Evolutionary conservation across 192 early-diverging fungal species (phyloP).

Genomic region (Mortierella claussenii): DNA sequence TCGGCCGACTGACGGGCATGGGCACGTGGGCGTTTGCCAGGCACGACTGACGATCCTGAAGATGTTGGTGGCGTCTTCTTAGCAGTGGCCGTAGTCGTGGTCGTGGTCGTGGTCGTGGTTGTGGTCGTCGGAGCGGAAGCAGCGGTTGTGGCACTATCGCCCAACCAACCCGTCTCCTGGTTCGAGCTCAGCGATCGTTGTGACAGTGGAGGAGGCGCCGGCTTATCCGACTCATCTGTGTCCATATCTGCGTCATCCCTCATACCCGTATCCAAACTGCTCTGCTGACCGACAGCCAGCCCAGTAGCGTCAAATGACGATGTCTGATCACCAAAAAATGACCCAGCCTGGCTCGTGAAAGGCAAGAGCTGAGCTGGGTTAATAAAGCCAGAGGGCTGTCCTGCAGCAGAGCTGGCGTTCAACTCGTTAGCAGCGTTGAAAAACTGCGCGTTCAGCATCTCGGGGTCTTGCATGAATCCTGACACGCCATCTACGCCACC

Average conservation of each 20-base stretch:
- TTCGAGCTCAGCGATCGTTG: conserved; percentile 6
- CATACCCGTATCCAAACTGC: conserved; percentile 5
- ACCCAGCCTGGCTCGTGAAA: conserved; percentile 18
- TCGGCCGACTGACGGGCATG: conserved; percentile 34
- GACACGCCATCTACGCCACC: conserved; percentile 19
- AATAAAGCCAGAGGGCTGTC: conserved; percentile 32
- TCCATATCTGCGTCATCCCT: conserved; percentile 46
- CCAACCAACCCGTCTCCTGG: conserved; percentile 26
- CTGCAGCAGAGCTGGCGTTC: not conserved
- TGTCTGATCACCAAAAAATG: conserved; percentile 27
- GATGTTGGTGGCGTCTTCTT: conserved; percentile 48
- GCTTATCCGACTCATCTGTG: conserved; percentile 25
- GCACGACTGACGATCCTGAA: conserved; percentile 31
- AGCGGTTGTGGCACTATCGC: too few relatives aligned
- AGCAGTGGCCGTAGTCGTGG: conserved; percentile 15
- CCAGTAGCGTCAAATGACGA: conserved; percentile 23
- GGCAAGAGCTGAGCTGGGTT: conserved; percentile 47
- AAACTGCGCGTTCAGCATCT: conserved; percentile 34
- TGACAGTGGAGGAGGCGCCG: conserved; percentile 15
- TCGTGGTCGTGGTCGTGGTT: too few relatives aligned
- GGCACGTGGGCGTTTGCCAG: conserved; percentile 44
- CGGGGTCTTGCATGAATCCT: conserved; percentile 36
- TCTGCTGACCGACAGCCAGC: not conserved
- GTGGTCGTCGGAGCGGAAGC: too few relatives aligned
- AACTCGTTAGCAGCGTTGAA: conserved; percentile 24